Conservation (phyloP, 2,329 filamentous ascomycete genomes). For the Pestalotiopsis sp. region DNA sequence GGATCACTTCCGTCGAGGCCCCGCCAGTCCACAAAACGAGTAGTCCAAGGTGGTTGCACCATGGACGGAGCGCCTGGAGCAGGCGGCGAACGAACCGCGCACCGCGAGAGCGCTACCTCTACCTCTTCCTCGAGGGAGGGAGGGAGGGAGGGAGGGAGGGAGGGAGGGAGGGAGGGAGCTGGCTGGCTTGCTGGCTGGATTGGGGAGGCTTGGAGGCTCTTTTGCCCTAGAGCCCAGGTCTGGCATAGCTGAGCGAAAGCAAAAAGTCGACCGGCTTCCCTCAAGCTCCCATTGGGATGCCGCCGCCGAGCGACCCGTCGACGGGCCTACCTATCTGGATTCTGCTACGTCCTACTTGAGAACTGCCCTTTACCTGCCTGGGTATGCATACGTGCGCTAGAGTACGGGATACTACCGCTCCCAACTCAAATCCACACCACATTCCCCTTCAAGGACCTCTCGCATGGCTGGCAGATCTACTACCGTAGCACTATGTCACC, state of each 20-base stretch:
- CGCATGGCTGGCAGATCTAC: not conserved
- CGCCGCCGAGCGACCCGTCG: not conserved
- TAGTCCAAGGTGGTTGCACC: not conserved
- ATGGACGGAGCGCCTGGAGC: not conserved
- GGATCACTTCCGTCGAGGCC: conserved; percentile 4
- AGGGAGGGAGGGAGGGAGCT: not conserved
- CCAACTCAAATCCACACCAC: not conserved
- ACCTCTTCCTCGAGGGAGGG: not conserved
- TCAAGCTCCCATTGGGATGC: not conserved
- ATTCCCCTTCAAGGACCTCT: not conserved
- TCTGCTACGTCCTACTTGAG: not conserved
- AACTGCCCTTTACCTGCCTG: too few species aligned
- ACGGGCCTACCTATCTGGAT: not conserved
- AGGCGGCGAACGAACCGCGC: conserved; percentile 1
- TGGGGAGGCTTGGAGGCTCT: not conserved
- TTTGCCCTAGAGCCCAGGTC: not conserved
- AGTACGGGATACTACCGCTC: not conserved
- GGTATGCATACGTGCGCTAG: not conserved
- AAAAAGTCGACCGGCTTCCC: not conserved
- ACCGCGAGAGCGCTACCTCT: not conserved
- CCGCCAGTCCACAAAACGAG: conserved; percentile 1
- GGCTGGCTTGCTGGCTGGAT: not conserved
- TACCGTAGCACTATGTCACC: not conserved
- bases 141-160: not conserved
- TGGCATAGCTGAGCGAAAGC: not conserved